Evolutionary conservation across 345 rosid genomes (phyloP), one percentile per base, ranked within the genome.

Genomic region (Citrus cavaleriei): DNA sequence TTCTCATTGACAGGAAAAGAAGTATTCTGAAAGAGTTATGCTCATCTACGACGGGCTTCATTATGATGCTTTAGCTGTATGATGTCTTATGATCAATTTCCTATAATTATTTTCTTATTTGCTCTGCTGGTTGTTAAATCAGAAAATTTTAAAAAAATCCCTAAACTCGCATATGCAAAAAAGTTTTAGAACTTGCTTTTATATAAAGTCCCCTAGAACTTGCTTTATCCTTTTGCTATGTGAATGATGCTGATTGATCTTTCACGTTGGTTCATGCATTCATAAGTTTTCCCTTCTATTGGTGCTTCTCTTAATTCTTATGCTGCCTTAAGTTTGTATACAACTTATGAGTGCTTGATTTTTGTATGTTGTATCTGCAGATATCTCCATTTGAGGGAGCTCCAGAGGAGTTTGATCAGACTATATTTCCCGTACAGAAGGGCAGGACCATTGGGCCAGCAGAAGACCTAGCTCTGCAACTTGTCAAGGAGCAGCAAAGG

Each of bases 31-130:
- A 82, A 90, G 99, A 83, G 97, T 84, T 67, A 87, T 94, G 95
- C 91, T 96, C 78, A 91, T 96, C 74, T 96, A 96, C 75, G 97
- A 96, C 49, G 97, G 99, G 35, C 95, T 96, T 63, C 99, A 96
- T 84, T 94, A 96, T 78, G 99, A 96, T 84, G 95, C 99, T 42
- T 83, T 96, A 76, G 95, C 94, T 71, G 99, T 96, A 92, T 74
- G 95, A 60, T 78, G 30, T 72, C 69, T 82, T 60, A 3, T 72
- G 42, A 57, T 73, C 80, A 30, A 14, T 80, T 71, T 54, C 35
- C 30, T 59, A 10, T 10, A 59, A 22, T 68, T 46, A 38, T 16
- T 40, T 54, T 24, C 21, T 28, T 27, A 34, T 4, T 37, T 67
- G 30, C 14, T 7, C 28, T 58, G 28, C 22, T 7, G 6, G 7